Conservation (phyloP, 495 filamentous ascomycete genomes). For the Zalerion maritima region DNA sequence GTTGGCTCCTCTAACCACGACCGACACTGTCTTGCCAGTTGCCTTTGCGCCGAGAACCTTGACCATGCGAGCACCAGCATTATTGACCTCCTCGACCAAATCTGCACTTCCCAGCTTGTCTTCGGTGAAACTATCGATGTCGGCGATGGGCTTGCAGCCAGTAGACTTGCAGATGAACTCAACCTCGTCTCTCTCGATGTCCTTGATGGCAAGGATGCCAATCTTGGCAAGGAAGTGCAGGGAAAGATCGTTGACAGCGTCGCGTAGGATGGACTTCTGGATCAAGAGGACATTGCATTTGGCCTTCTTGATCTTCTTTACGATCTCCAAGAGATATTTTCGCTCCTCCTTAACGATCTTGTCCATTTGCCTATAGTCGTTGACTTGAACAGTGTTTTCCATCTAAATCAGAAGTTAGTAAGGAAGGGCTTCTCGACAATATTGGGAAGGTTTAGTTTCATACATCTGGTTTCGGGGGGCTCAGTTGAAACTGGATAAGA, state of each 20-base stretch:
- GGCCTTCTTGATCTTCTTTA: slow-evolving; percentile 99
- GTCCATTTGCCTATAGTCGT: slow-evolving; percentile 99
- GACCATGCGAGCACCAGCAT: slow-evolving; percentile 75
- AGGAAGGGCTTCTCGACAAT: not conserved
- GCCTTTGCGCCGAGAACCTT: slow-evolving; percentile 85
- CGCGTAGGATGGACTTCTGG: slow-evolving; percentile 94
- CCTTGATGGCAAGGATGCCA: slow-evolving; percentile 88
- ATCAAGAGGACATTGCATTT: slow-evolving; percentile 98
- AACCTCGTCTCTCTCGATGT: slow-evolving; percentile 95
- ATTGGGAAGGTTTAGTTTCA: slow-evolving; percentile 14
- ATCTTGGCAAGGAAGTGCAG: slow-evolving; percentile 95
- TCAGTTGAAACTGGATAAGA: slow-evolving; percentile 95
- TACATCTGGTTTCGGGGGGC: slow-evolving; percentile 93
- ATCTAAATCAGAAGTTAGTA: slow-evolving; percentile 41
- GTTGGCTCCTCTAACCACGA: slow-evolving; percentile 91
- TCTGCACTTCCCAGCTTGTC: slow-evolving; percentile 97
- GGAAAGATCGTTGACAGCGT: slow-evolving; percentile 93
- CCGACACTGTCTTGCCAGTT: slow-evolving; percentile 74
- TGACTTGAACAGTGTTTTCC: slow-evolving; percentile 98
- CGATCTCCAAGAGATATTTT: slow-evolving; percentile 93
- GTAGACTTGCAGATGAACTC: slow-evolving; percentile 98
- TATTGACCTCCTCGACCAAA: slow-evolving; percentile 82
- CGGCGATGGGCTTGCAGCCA: slow-evolving; percentile 96
- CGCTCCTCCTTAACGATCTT: slow-evolving; percentile 99
- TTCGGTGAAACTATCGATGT: slow-evolving; percentile 96